Evolutionary conservation across 306 rosid species (phyloP).

Genomic region (Inga leiocalycina): DNA sequence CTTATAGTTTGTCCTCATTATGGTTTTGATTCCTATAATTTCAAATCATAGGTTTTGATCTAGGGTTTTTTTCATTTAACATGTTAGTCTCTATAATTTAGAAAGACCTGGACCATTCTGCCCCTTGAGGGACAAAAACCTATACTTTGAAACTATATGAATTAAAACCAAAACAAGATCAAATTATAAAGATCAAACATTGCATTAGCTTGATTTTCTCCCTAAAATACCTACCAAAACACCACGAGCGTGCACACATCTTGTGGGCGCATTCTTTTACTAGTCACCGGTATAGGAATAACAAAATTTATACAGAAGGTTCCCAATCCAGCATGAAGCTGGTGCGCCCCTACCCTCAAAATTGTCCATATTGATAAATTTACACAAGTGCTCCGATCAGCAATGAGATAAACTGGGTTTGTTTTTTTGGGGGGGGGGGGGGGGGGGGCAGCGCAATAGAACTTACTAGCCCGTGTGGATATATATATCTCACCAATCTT

Average conservation of each 20-base stretch:
- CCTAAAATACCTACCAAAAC: not conserved
- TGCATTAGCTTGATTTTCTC: not conserved
- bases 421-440: too few relatives aligned
- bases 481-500: constrained; percentile 63
- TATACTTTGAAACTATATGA: too few relatives aligned
- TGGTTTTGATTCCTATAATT: too few relatives aligned
- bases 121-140: too few relatives aligned
- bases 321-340: constrained; percentile 29
- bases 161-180: too few relatives aligned
- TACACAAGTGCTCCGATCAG: constrained; percentile 14
- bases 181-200: too few relatives aligned
- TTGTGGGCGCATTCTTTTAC: not conserved
- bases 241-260: not conserved
- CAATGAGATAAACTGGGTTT: not conserved
- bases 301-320: not conserved
- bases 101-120: too few relatives aligned
- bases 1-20: too few relatives aligned
- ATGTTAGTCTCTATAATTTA: too few relatives aligned
- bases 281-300: not conserved
- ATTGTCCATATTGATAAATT: not conserved
- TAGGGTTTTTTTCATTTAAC: too few relatives aligned
- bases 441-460: too few relatives aligned
- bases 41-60: too few relatives aligned
- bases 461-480: constrained; percentile 6
- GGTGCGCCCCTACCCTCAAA: not conserved